These are phyloP conservation scores for Triticum monococcum DNA, from an alignment of 176 grass and related monocot species.

Conservation along the genomic window DNA sequence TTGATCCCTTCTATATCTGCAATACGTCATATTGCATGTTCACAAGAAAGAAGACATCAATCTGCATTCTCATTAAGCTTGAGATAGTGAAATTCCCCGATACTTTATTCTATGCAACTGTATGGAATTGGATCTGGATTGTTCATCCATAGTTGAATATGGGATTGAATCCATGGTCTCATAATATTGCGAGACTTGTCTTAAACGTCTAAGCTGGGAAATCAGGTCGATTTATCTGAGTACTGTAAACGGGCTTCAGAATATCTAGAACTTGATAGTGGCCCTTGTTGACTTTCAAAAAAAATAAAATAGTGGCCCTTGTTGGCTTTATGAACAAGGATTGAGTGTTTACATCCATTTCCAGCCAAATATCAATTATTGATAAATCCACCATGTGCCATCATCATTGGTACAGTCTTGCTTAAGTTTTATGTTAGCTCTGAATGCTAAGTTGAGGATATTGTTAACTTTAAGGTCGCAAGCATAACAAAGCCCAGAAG, in stretches of 20 bases:
- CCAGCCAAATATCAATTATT: background rate
- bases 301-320: background rate
- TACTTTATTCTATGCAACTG: background rate
- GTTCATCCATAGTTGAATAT: background rate
- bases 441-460: background rate
- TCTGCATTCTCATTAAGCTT: background rate
- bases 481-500: background rate
- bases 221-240: background rate
- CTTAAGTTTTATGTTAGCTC: background rate
- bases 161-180: background rate
- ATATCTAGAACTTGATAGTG: constrained; percentile 5
- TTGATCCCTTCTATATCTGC: background rate
- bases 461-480: background rate
- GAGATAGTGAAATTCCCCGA: background rate
- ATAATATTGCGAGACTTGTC: background rate
- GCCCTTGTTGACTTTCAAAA: background rate
- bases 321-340: background rate
- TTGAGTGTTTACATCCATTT: background rate
- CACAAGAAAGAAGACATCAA: background rate
- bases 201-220: background rate
- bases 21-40: background rate
- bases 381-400: background rate
- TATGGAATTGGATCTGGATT: background rate
- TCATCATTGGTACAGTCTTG: background rate
- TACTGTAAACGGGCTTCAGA: background rate